Conservation (phyloP, 805 yeast genomes). For the Cyberlindnera amylophila region DNA sequence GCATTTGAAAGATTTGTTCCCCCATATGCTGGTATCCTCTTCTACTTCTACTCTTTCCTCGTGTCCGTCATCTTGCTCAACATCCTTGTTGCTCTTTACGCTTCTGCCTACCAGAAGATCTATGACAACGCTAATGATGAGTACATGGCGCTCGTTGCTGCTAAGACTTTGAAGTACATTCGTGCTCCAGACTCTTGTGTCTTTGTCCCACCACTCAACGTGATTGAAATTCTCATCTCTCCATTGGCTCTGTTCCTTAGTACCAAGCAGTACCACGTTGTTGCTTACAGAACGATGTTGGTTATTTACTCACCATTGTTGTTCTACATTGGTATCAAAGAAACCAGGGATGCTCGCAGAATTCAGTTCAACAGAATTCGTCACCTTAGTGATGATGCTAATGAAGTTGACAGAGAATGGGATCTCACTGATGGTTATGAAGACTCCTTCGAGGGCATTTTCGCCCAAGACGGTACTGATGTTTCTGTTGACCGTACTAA, state of each 20-base stretch:
- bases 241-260: slow-evolving; percentile 42
- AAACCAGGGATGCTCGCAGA: slow-evolving; percentile 62
- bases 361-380: slow-evolving; percentile 65
- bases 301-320: slow-evolving; percentile 67
- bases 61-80: slow-evolving; percentile 74
- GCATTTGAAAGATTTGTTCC: slow-evolving; percentile 71
- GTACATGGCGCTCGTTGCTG: slow-evolving; percentile 78
- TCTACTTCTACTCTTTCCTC: slow-evolving; percentile 72
- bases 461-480: slow-evolving; percentile 26
- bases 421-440: slow-evolving; percentile 72
- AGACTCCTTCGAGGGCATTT: slow-evolving; percentile 31
- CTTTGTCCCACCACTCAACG: slow-evolving; percentile 80
- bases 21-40: slow-evolving; percentile 80
- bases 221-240: slow-evolving; percentile 56
- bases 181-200: slow-evolving; percentile 87
- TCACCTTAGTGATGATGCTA: slow-evolving; percentile 71
- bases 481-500: slow-evolving; percentile 30
- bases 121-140: slow-evolving; percentile 82
- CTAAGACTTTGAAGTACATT: slow-evolving; percentile 76
- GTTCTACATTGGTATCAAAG: slow-evolving; percentile 56
- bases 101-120: slow-evolving; percentile 78
- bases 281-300: slow-evolving; percentile 59
- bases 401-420: slow-evolving; percentile 77
- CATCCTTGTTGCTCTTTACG: slow-evolving; percentile 78
- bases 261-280: slow-evolving; percentile 30